phyloP scores from a whole-genome alignment of 1,284 basidiomycete genomes.

The Melampsora americana region DNA sequence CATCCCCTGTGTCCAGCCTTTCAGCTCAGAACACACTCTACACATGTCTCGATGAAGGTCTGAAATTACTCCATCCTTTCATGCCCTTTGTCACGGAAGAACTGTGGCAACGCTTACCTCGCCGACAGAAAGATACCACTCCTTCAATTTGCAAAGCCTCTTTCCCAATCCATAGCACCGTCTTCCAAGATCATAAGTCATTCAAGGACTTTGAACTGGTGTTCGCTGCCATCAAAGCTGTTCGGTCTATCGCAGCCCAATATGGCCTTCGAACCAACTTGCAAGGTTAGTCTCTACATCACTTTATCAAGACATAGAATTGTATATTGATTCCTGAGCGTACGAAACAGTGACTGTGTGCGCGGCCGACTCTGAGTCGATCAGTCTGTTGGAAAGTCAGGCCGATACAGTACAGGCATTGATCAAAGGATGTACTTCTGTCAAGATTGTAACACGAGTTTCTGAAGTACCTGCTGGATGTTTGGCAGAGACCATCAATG shows the following conservation, averaged over 20 bases:
- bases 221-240: conserved; percentile 72
- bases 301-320: no score
- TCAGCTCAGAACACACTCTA: conserved; percentile 96
- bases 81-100: conserved; percentile 99
- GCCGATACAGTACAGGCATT: conserved; percentile 72
- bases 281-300: conserved; percentile 61
- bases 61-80: conserved; percentile 89
- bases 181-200: conserved; percentile 69
- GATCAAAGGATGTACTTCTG: conserved; percentile 80
- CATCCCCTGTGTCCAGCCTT: conserved; percentile 61
- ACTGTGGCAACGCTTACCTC: conserved; percentile 91
- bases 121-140: conserved; percentile 74
- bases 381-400: conserved; percentile 66
- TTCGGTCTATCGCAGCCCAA: conserved; percentile 81
- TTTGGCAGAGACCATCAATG: conserved; percentile 74
- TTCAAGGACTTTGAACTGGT: conserved; percentile 82
- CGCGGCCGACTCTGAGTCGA: conserved; percentile 1
- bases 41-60: conserved; percentile 84
- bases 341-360: conserved; percentile 33
- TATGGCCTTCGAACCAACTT: conserved; percentile 87
- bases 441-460: conserved; percentile 62
- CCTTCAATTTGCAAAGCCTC: conserved; percentile 64
- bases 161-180: conserved; percentile 59
- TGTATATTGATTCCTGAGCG: not conserved
- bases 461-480: conserved; percentile 76